Evolutionary conservation across 176 grass and related monocot species (phyloP), one percentile per base, ranked within the genome.

Genomic region (Tillandsia leiboldiana): DNA sequence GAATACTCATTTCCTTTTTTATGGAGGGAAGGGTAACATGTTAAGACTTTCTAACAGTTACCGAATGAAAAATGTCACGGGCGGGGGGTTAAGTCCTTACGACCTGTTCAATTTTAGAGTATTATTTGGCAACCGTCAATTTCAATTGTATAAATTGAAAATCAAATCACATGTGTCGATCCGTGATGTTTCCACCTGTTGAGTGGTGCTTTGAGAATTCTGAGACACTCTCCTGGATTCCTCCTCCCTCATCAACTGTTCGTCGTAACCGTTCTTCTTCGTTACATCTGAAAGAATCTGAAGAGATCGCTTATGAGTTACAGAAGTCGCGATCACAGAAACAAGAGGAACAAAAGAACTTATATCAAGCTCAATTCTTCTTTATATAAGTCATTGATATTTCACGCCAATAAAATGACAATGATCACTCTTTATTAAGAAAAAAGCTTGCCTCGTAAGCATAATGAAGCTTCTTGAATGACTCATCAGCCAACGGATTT

Each of bases 391-490:
- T 23, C 15, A 22, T 18, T 61, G 56, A 8, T 20, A 61, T 20
- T 61, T 61, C 15, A 6, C 22, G 9, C 56, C 1, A 75, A 66
- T 1, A 8, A 78, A 73, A 71, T 54, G 9, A 2, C 0, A 51
- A 80, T 72, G 8, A 28, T 72, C 75, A 56, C 68, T 53, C 54
- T 59, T 83, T 47, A 18, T 20, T 11, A 78, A 51, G 17, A 47
- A 13, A 15, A 13, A 86, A 24, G 1, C 82, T 86, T 90, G 75
- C 95, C 95, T 99, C 95, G 64, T 94, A 99, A 67, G 95, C 90
- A 76, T 84, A 94, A 48, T 99, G 95, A 88, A 99, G 90, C 80
- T 94, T 99, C 80, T 99, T 99, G 66, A 99, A 99, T 80, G 95
- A 94, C 66, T 99, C 95, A 68, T 87, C 90, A 62, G 95, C 87